These are phyloP conservation scores for Vitis riparia DNA, from an alignment of 164 flowering plant genomes.

Conservation along the genomic window DNA sequence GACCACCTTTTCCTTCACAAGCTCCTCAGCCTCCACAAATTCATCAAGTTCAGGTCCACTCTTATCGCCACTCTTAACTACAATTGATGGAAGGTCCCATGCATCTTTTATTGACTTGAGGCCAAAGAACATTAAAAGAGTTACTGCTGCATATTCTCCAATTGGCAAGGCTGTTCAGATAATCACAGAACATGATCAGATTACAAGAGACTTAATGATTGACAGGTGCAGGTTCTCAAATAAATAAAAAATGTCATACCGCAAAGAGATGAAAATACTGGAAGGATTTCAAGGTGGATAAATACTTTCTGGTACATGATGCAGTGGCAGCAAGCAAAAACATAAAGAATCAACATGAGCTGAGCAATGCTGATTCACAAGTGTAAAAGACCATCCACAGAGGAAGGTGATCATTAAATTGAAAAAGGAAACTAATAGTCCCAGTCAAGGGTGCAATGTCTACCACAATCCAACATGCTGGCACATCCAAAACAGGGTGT, in stretches of 20 bases:
- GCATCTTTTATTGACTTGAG: slow-evolving; percentile 92
- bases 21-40: slow-evolving; percentile 93
- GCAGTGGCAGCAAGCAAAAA: too few species aligned
- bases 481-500: neutral
- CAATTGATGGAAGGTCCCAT: slow-evolving; percentile 84
- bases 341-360: too few species aligned
- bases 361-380: neutral
- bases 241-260: neutral
- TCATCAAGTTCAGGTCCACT: slow-evolving; percentile 73
- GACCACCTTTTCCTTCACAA: slow-evolving; percentile 88
- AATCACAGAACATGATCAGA: slow-evolving; percentile 2
- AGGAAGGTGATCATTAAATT: too few species aligned
- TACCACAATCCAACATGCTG: too few species aligned
- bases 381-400: neutral
- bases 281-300: neutral
- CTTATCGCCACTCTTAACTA: slow-evolving; percentile 38
- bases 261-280: neutral
- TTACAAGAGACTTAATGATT: neutral
- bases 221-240: neutral
- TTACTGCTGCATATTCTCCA: slow-evolving; percentile 95
- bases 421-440: too few species aligned
- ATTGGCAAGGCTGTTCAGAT: slow-evolving; percentile 78
- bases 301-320: too few species aligned
- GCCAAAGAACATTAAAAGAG: slow-evolving; percentile 90
- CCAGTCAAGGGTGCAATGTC: too few species aligned